A percentile compares a stretch with the other conserved stretches of the same genome.
Evolutionary conservation across 306 rosid genomes (phyloP).

Genomic region (Hylodesmum podocarpum): DNA sequence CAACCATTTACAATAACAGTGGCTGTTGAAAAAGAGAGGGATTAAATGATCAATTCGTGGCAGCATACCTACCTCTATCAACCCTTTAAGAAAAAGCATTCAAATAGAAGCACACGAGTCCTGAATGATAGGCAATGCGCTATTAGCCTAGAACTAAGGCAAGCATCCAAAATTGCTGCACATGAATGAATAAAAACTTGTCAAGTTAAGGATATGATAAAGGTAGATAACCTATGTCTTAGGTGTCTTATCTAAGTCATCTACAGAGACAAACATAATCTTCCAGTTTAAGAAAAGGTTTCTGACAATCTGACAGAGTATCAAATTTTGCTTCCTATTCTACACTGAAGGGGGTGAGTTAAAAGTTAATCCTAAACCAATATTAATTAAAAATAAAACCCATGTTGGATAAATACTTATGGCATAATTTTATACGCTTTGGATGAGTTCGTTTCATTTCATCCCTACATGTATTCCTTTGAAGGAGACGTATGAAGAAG

Average conservation of each 20-base stretch:
- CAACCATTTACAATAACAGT: not conserved
- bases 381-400: not conserved
- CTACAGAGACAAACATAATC: not conserved
- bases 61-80: not conserved
- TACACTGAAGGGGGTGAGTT: not conserved
- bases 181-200: conserved; percentile 21
- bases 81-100: not conserved
- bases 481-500: not conserved
- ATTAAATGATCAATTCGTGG: not conserved
- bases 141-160: conserved; percentile 26
- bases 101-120: not conserved
- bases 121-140: not conserved
- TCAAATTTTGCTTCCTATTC: conserved; percentile 37
- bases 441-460: not conserved
- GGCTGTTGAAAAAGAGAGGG: not conserved
- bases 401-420: not conserved
- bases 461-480: not conserved
- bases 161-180: conserved; percentile 35
- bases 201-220: conserved; percentile 51
- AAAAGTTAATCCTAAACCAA: conserved; percentile 20
- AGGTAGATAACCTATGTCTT: not conserved
- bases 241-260: conserved; percentile 21
- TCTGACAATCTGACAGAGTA: conserved; percentile 33
- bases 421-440: not conserved
- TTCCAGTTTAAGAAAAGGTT: conserved; percentile 38